Evolutionary conservation across 108 stramenopile genomes (phyloP).

Genomic region (Nitzschia sp.): DNA sequence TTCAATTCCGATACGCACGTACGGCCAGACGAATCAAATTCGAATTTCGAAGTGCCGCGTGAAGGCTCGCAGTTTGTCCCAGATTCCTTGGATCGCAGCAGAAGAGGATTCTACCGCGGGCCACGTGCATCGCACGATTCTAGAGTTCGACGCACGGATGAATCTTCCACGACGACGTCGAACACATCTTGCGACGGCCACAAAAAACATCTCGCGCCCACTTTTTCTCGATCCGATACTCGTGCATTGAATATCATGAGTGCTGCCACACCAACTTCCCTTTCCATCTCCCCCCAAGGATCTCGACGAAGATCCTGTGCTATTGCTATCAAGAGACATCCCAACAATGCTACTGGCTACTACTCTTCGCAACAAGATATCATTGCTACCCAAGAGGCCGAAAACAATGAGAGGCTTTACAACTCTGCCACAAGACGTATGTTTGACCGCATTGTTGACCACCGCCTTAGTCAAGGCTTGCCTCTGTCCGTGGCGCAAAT

Average conservation of each 20-base stretch:
- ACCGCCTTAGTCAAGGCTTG: conserved; percentile 25
- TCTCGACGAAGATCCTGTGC: conserved; percentile 6
- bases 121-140: too few relatives aligned
- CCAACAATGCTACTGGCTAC: conserved; percentile 1
- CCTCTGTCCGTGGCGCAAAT: too few relatives aligned
- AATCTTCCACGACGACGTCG: too few relatives aligned
- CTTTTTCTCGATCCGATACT: neutral
- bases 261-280: neutral
- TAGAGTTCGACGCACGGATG: too few relatives aligned
- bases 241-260: neutral
- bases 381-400: conserved; percentile 2
- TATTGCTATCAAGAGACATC: conserved; percentile 14
- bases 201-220: neutral
- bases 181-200: too few relatives aligned
- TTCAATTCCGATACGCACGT: neutral
- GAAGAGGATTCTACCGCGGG: too few relatives aligned
- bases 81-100: neutral
- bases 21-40: conserved; percentile 2
- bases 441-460: conserved; percentile 47
- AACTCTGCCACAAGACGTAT: conserved; percentile 48
- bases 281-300: conserved; percentile 8
- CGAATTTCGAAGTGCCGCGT: neutral
- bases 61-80: neutral
- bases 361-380: neutral
- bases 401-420: conserved; percentile 25